Base-by-base conservation (phyloP, 2,329 filamentous ascomycete species). In the Fusarium sambucinum region DNA sequence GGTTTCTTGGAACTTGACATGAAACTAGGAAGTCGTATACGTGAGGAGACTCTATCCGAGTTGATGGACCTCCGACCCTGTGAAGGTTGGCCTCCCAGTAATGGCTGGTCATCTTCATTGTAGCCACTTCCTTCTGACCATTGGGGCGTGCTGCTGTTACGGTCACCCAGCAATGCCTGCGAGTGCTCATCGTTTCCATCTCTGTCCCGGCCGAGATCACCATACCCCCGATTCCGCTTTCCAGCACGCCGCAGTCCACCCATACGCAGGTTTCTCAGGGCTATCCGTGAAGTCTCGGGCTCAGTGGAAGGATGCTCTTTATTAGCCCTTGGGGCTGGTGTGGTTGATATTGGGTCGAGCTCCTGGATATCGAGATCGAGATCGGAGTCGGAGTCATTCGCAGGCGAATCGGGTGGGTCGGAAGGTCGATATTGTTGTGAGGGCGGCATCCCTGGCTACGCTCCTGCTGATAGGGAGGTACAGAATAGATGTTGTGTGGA, bases 331-430 rank as follows among this genome's bases (percentile, higher is more conserved):
- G 76, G 72, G 61, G 76, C 65, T 70, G 78, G 74, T 72, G 76
- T 74, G 69, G 76, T 75, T n/a, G 81, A 80, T 61, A 80, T 76
- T 76, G 92, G 91, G 76, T 94, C 92, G 70, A 96, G 89, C 83
- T 95, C 92, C 75, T 93, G 86, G 71, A 93, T 85, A 75, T 93
- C 90, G 73, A 96, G 85, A 73, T 94, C 91, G 74, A 96, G 87
- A 77, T 95, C 91, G 66, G 80, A 79, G 58, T 94, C 92, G 76
- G 90, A 92, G 76, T 94, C 91, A 80, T 89, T 83, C 74, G 83
- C 80, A 63, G 85, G 85, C 63, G 86, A 88, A 80, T 91, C 88
- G 79, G 89, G 89, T 75, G 87, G 86, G 77, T 90, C 86, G 75
- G 86, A 81, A 72, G 81, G 79, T 75, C 81, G 83, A 77, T 84